These are phyloP conservation scores for Pugionium cornutum DNA, from an alignment of 345 rosid species.

Conservation along the genomic window DNA sequence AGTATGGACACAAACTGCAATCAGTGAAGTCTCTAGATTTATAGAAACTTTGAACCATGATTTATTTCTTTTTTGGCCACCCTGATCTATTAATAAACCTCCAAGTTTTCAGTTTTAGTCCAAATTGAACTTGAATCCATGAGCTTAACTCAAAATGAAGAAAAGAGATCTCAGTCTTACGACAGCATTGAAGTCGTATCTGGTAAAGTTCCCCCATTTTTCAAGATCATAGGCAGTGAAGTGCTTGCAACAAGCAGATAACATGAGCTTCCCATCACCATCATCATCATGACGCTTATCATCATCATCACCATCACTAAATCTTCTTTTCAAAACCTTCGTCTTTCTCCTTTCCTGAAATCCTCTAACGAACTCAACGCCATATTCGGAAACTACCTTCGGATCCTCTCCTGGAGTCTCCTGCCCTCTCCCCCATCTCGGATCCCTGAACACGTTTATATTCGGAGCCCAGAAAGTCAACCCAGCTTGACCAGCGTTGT, in stretches of 20 bases:
- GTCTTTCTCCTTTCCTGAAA: conserved; percentile 57
- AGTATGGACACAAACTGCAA: not conserved
- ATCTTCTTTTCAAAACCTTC: conserved; percentile 16
- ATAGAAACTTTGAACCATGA: not conserved
- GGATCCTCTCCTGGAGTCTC: conserved; percentile 99
- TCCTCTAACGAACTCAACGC: conserved; percentile 69
- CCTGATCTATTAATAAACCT: not conserved
- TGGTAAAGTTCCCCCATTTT: conserved; percentile 68
- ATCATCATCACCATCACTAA: conserved; percentile 11
- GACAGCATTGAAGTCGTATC: conserved; percentile 89
- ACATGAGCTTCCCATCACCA: conserved; percentile 56
- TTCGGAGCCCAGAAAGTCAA: conserved; percentile 95
- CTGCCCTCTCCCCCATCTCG: conserved; percentile 98
- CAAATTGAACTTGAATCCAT: not conserved
- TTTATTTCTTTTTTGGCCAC: not conserved
- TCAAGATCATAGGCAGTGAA: conserved; percentile 91
- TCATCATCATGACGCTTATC: conserved; percentile 30
- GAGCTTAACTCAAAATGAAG: conserved; percentile 8
- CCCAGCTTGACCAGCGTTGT: conserved; percentile 83
- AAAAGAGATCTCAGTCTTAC: conserved; percentile 40
- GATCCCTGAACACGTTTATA: conserved; percentile 83
- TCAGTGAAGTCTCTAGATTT: not conserved
- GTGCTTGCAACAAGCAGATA: conserved; percentile 97
- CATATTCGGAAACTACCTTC: conserved; percentile 67
- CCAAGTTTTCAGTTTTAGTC: not conserved